Evolutionary conservation across 805 yeast species (phyloP), one percentile per base, ranked within the genome.

Genomic region (Candida nemodendra): DNA sequence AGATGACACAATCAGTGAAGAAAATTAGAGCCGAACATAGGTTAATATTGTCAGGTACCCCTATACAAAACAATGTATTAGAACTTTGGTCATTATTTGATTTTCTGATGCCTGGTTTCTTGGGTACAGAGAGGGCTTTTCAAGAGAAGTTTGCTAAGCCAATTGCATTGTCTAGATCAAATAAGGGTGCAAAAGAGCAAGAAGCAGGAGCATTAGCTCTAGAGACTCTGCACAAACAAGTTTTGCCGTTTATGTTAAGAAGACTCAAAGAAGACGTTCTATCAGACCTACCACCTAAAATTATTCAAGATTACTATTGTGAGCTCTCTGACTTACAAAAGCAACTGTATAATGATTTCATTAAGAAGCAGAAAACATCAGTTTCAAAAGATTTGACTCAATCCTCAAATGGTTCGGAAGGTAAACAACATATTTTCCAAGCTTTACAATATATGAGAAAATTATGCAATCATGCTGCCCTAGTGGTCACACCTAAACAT

Each of bases 51-150:
- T 86, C 98, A 0, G 99, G 99, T 53, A 93, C 99, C 0, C 99
- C 99, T 11, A 93, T 93, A 52, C 99, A 93, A 62, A 93, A 93
- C 58, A 93, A 93, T 56, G 99, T 93, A 3, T 71, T 93, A 29
- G 99, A 93, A 62, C 68, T 93, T 45, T 93, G 99, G 99, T 93
- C 99, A 3, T 69, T 93, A 54, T 93, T 93, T 69, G 99, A 93
- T 62, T 93, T 89, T 61, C 71, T 93, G 61, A 93, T 93, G 99
- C 99, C 99, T 2, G 99, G 99, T 0, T 93, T 93, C 56, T 69
- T 93, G 47, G 99, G 99, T 11, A 81, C 95, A 3, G 99, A 93
- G 56, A 91, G 89, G 62, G 75, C 83, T 34, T 93, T 93, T 68
- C 93, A 89, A 54, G 98, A 91, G 45, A 71, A 90, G 49, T 93